phyloP scores from a whole-genome alignment of 257 asterid species.

The Nicotiana obtusifolia region DNA sequence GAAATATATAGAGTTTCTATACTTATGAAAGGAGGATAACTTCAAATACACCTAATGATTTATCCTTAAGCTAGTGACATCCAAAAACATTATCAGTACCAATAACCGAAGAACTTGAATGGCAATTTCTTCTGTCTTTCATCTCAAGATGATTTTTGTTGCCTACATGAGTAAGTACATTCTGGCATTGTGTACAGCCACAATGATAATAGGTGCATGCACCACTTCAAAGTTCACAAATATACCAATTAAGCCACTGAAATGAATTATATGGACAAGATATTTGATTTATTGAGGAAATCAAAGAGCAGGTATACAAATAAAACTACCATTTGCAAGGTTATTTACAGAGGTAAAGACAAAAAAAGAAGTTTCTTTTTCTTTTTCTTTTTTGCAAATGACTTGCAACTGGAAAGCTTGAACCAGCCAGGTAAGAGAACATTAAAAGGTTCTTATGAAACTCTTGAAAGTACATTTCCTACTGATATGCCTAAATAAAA shows the following conservation, averaged over 20 bases:
- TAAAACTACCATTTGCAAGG: slow-evolving; percentile 8
- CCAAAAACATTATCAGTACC: not conserved
- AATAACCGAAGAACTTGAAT: not conserved
- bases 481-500: slow-evolving; percentile 1
- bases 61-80: not conserved
- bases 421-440: not conserved
- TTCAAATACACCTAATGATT: not conserved
- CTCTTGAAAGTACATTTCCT: slow-evolving; percentile 9
- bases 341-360: slow-evolving; percentile 12
- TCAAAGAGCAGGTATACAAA: slow-evolving; percentile 1
- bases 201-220: not conserved
- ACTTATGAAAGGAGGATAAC: not conserved
- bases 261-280: not conserved
- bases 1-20: not conserved
- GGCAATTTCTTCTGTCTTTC: not conserved
- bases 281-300: not conserved
- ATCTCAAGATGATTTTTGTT: not conserved
- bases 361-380: not conserved
- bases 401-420: slow-evolving; percentile 1
- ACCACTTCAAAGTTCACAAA: not conserved
- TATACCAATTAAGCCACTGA: not conserved
- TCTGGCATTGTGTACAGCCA: not conserved
- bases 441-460: not conserved
- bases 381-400: not conserved
- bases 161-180: not conserved